phyloP scores from a whole-genome alignment of 495 filamentous ascomycete species.

The Trichoderma asperelloides region DNA sequence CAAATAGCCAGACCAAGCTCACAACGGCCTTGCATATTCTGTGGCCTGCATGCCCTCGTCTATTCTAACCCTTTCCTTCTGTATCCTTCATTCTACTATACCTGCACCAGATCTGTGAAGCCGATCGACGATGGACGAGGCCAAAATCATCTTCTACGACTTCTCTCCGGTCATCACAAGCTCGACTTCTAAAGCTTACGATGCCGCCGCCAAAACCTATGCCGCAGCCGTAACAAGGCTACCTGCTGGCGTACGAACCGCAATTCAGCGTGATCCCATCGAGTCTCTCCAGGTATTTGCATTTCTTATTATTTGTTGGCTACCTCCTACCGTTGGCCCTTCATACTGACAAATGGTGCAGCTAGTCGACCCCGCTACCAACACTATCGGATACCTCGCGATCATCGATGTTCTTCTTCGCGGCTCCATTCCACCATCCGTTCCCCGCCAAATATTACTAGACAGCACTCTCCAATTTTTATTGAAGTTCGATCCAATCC shows the following conservation, averaged over 20 bases:
- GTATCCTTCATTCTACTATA: neutral
- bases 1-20: neutral
- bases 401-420: constrained; percentile 25
- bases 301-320: neutral
- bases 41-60: neutral
- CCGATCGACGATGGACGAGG: neutral
- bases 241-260: neutral
- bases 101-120: neutral
- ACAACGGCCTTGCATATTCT: neutral
- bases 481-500: constrained; percentile 33
- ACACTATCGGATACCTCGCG: constrained; percentile 37
- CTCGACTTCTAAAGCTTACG: neutral
- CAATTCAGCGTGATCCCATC: neutral
- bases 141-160: neutral
- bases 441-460: constrained; percentile 21
- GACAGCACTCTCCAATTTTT: constrained; percentile 31
- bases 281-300: neutral
- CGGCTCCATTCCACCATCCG: constrained; percentile 13
- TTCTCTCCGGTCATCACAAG: neutral
- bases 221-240: neutral
- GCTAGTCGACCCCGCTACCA: constrained; percentile 28
- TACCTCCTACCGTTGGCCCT: too few species aligned
- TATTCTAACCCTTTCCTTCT: neutral
- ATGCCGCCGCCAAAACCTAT: neutral
- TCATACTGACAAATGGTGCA: constrained; percentile 5